Percentiles rank a stretch among this genome's conserved stretches.
Conservation (phyloP, 2,329 filamentous ascomycete genomes). For the Teratosphaeria zuluensis region DNA sequence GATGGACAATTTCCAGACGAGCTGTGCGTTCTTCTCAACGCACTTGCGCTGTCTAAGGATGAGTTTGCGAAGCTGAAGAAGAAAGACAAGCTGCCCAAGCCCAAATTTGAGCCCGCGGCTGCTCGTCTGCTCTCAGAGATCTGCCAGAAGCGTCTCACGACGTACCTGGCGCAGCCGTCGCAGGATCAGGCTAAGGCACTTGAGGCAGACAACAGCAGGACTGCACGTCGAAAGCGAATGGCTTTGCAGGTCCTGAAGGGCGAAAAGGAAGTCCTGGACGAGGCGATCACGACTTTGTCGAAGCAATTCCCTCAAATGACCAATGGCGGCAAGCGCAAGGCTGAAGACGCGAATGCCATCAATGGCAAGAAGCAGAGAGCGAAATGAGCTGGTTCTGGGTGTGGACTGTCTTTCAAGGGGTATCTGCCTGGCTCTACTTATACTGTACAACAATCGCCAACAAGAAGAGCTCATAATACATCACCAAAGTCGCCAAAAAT, state of each 20-base stretch:
- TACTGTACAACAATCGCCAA: neutral
- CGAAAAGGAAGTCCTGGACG: slow-evolving; percentile 58
- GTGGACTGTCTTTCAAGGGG: neutral
- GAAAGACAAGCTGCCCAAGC: slow-evolving; percentile 35
- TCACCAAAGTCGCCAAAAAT: neutral
- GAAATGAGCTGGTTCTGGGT: neutral
- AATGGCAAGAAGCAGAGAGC: neutral
- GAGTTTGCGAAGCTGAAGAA: slow-evolving; percentile 33
- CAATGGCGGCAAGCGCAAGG: slow-evolving; percentile 1
- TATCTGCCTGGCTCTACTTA: neutral
- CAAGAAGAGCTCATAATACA: neutral
- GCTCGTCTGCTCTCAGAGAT: slow-evolving; percentile 32
- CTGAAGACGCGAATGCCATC: neutral
- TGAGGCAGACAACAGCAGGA: neutral
- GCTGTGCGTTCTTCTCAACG: slow-evolving; percentile 34
- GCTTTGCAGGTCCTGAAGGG: slow-evolving; percentile 59
- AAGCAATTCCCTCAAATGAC: neutral
- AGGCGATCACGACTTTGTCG: slow-evolving; percentile 32
- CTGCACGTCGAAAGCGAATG: slow-evolving; percentile 34
- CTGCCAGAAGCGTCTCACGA: slow-evolving; percentile 30
- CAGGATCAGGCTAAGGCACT: neutral
- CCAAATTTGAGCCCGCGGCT: slow-evolving; percentile 22
- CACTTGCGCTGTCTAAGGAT: slow-evolving; percentile 31
- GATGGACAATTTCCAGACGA: slow-evolving; percentile 32
- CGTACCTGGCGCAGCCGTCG: slow-evolving; percentile 33